These are phyloP conservation scores for Paraphoma chrysanthemicola DNA, from an alignment of 2,329 filamentous ascomycete species.

Conservation along the genomic window DNA sequence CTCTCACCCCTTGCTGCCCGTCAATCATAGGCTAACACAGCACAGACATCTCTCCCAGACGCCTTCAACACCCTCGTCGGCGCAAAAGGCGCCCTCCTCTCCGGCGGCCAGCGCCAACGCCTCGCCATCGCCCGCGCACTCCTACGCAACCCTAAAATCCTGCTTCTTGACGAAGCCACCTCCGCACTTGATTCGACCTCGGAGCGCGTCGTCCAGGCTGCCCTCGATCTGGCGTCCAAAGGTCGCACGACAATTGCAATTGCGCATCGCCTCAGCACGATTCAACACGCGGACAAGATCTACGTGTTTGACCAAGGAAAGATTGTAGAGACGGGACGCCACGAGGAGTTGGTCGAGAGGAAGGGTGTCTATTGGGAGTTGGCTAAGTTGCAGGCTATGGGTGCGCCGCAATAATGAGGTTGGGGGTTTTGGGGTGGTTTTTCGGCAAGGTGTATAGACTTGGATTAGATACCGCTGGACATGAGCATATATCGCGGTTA, in stretches of 20 bases:
- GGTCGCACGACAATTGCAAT: constrained; percentile 94
- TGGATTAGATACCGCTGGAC: no score
- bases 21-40: background rate
- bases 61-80: constrained; percentile 87
- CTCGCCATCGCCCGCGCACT: constrained; percentile 92
- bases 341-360: constrained; percentile 62
- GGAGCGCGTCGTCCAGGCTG: constrained; percentile 81
- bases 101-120: constrained; percentile 91
- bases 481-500: no score
- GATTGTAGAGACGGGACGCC: constrained; percentile 84
- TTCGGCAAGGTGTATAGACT: no score
- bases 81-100: constrained; percentile 70
- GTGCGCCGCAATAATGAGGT: constrained; percentile 35
- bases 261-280: constrained; percentile 88
- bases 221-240: constrained; percentile 80
- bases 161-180: constrained; percentile 57
- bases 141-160: constrained; percentile 87
- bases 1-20: background rate
- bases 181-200: constrained; percentile 46
- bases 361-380: constrained; percentile 51
- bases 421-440: no score
- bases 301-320: constrained; percentile 94
- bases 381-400: constrained; percentile 44
- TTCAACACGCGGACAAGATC: constrained; percentile 92
- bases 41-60: constrained; percentile 56